phyloP scores from a whole-genome alignment of 2,329 filamentous ascomycete genomes.

The Raffaelea albimanens region DNA sequence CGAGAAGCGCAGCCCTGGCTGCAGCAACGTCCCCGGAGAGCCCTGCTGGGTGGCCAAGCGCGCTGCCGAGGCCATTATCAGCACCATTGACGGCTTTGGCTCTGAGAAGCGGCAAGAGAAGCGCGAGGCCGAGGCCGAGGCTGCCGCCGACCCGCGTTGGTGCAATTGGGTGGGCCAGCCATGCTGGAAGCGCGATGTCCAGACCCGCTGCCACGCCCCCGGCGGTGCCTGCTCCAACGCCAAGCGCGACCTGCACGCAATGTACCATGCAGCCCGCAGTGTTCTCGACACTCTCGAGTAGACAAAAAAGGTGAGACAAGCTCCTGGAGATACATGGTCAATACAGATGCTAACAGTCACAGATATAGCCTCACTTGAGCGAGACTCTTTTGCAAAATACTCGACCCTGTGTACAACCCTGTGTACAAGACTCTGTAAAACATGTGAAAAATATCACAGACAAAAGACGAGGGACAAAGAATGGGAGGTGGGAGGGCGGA shows the following conservation, averaged over 20 bases:
- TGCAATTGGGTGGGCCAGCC: slow-evolving; percentile 28
- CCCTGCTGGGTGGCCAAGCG: slow-evolving; percentile 12
- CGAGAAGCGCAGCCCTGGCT: too few species aligned
- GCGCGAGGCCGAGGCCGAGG: slow-evolving; percentile 9
- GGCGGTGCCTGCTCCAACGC: slow-evolving; percentile 23
- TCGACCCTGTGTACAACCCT: neutral
- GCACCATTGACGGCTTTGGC: slow-evolving; percentile 4
- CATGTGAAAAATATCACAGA: neutral
- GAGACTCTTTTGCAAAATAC: too few species aligned
- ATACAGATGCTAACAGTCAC: too few species aligned
- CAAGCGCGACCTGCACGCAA: slow-evolving; percentile 26
- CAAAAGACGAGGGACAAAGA: neutral
- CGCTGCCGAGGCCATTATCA: slow-evolving; percentile 7
- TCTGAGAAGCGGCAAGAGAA: too few species aligned
- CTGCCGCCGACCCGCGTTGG: slow-evolving; percentile 16
- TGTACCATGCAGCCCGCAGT: slow-evolving; percentile 21
- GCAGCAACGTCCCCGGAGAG: too few species aligned
- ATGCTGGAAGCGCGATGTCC: slow-evolving; percentile 31
- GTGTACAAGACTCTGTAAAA: neutral
- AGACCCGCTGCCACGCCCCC: slow-evolving; percentile 21
- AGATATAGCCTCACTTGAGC: too few species aligned
- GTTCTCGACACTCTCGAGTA: slow-evolving; percentile 12
- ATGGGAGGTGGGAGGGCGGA: neutral
- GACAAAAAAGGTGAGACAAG: too few species aligned
- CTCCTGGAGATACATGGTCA: too few species aligned